phyloP scores from a whole-genome alignment of 1,139 yeast genomes.

The Komagataea norvegica region DNA sequence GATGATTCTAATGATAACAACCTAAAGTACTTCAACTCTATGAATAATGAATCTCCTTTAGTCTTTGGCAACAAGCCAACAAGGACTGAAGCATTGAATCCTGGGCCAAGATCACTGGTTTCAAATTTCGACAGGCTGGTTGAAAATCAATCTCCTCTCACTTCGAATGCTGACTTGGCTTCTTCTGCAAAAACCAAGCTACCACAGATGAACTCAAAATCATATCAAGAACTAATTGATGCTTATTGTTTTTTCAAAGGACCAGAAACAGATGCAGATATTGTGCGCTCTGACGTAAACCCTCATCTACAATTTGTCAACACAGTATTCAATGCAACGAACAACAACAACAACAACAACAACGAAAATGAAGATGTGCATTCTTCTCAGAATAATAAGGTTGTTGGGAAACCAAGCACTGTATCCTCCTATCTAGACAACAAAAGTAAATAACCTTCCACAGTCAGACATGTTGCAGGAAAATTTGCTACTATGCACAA shows the following conservation, averaged over 20 bases:
- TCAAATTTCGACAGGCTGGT: no score
- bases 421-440: neutral
- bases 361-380: neutral
- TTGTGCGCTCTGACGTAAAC: conserved; percentile 6
- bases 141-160: no score
- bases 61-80: conserved; percentile 8
- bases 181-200: conserved; percentile 13
- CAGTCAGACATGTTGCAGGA: no score
- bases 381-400: neutral
- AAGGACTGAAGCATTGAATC: neutral
- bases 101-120: no score
- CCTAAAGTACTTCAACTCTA: conserved; percentile 3
- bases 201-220: conserved; percentile 48
- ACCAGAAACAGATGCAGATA: conserved; percentile 6
- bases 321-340: conserved; percentile 4
- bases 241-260: conserved; percentile 61
- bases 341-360: neutral
- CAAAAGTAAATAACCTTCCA: neutral
- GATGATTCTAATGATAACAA: conserved; percentile 12
- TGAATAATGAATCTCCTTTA: neutral
- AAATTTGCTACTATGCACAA: no score
- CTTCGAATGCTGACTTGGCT: neutral
- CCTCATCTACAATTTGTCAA: conserved; percentile 5
- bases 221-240: conserved; percentile 65
- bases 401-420: neutral